Evolutionary conservation across 2,329 filamentous ascomycete species (phyloP).

Genomic region (Neonectria hederae): DNA sequence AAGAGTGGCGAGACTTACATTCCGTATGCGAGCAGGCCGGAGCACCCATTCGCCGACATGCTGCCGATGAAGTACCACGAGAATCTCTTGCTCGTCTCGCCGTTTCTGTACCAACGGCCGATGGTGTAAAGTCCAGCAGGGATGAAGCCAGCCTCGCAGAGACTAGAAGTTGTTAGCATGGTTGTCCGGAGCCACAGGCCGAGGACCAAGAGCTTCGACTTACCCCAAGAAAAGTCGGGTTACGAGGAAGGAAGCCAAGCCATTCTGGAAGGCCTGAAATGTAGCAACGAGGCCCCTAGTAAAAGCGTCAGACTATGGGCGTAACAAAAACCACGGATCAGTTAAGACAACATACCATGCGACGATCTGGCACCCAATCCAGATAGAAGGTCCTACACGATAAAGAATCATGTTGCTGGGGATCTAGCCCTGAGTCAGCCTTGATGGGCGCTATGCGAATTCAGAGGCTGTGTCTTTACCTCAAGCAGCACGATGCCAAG

Average conservation of each 20-base stretch:
- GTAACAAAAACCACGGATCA: neutral
- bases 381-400: slow-evolving; percentile 55
- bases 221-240: slow-evolving; percentile 49
- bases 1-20: slow-evolving; percentile 26
- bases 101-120: slow-evolving; percentile 57
- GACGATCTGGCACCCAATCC: slow-evolving; percentile 49
- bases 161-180: slow-evolving; percentile 9
- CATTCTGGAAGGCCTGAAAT: slow-evolving; percentile 50
- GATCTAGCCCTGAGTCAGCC: slow-evolving; percentile 22
- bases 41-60: slow-evolving; percentile 49
- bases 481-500: slow-evolving; percentile 57
- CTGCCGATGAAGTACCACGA: slow-evolving; percentile 58
- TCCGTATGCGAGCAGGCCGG: slow-evolving; percentile 48
- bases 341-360: slow-evolving; percentile 42
- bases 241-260: slow-evolving; percentile 46
- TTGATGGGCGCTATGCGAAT: rapidly evolving
- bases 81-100: slow-evolving; percentile 57
- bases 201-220: neutral
- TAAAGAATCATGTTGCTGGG: slow-evolving; percentile 60
- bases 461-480: slow-evolving; percentile 13
- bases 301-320: slow-evolving; percentile 5
- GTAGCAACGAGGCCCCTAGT: slow-evolving; percentile 47
- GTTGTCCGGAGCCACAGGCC: too few relatives aligned
- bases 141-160: slow-evolving; percentile 47
- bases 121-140: slow-evolving; percentile 57